Evolutionary conservation across 2,329 filamentous ascomycete genomes (phyloP), one percentile per base, ranked within the genome.

Genomic region (Botrytis deweyae): DNA sequence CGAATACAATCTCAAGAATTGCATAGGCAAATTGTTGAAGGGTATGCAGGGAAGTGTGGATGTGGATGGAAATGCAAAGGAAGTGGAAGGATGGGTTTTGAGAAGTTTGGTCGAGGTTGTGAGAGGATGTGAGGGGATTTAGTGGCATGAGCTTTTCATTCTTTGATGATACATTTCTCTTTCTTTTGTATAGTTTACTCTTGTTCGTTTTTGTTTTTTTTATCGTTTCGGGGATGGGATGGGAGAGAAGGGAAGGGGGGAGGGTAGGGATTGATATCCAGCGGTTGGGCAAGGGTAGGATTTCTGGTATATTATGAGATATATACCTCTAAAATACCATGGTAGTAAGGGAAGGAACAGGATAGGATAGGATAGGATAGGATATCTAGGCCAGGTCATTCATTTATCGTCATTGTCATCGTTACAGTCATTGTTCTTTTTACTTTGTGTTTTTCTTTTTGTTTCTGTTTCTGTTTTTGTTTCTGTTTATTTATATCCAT

Each of bases 61-160:
- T 46, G 55, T 44, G 46, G 70, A 58, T 38, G 36, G 22, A 36
- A 55, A n/a, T 52, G 38, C 38, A 33, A 65, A 44, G 65, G 70
- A 58, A 14, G 69, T 75, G 33, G 67, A 72, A n/a, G 67, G 44
- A 22, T 66, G 70, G 58, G 66, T 74, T 52, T n/a, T 75, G 46
- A 68, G 70, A 40, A 74, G 72, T 46, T 70, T 76, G 49, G 55
- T 76, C 0, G 75, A 75, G 68, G 67, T 76, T 65, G 75, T 76
- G 55, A 73, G 63, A 38, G 75, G 74, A 0, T 72, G 74, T 55
- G 75, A 76, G 62, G 72, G 61, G 10, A 55, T 58, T 52, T 69
- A 52, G 63, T 9, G 8, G 25, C 16, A 4, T 44, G 9, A 4
- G 38, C 10, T 14, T 29, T 36, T 49, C 46, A 9, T 67, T 16